Evolutionary conservation across 2,329 filamentous ascomycete genomes (phyloP).

Genomic region (Phoma sp.): DNA sequence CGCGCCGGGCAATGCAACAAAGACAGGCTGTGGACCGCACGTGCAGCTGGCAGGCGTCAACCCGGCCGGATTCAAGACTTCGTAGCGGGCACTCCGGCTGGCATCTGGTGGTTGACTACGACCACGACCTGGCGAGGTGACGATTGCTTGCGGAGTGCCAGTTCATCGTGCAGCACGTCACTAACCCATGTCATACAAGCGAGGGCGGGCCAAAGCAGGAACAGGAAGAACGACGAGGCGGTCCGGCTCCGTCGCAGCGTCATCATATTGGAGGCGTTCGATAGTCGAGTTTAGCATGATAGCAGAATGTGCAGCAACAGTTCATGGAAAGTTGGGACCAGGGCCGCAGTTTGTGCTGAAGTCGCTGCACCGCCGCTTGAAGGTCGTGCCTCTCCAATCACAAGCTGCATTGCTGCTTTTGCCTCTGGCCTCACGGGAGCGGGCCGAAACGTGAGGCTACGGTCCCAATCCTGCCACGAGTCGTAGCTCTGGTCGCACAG

Average conservation of each 20-base stretch:
- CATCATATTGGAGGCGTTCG: slow-evolving; percentile 7
- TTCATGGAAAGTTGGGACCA: neutral
- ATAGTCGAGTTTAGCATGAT: neutral
- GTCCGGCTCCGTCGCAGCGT: slow-evolving; percentile 4
- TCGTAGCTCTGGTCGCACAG: neutral
- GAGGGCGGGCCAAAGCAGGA: slow-evolving; percentile 17
- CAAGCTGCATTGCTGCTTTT: slow-evolving; percentile 6
- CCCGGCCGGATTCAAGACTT: slow-evolving; percentile 11
- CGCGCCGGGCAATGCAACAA: neutral
- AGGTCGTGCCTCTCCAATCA: slow-evolving; percentile 16
- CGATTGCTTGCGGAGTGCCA: slow-evolving; percentile 11
- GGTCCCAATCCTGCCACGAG: slow-evolving; percentile 14
- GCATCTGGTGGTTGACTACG: slow-evolving; percentile 2
- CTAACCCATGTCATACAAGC: slow-evolving; percentile 19
- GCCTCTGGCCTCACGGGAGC: slow-evolving; percentile 9
- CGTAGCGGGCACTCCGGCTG: slow-evolving; percentile 5
- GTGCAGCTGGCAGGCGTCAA: slow-evolving; percentile 6
- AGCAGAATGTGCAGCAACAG: too few species aligned
- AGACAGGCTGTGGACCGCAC: slow-evolving; percentile 10
- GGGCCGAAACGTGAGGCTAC: slow-evolving; percentile 15
- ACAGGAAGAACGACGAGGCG: slow-evolving; percentile 4
- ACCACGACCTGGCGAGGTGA: slow-evolving; percentile 15
- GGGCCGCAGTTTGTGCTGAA: slow-evolving; percentile 1
- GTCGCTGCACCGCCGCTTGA: slow-evolving; percentile 2
- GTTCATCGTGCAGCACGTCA: slow-evolving; percentile 18